Evolutionary conservation across 169 alveolate species (phyloP).

Genomic region (Eimeria acervulina): DNA sequence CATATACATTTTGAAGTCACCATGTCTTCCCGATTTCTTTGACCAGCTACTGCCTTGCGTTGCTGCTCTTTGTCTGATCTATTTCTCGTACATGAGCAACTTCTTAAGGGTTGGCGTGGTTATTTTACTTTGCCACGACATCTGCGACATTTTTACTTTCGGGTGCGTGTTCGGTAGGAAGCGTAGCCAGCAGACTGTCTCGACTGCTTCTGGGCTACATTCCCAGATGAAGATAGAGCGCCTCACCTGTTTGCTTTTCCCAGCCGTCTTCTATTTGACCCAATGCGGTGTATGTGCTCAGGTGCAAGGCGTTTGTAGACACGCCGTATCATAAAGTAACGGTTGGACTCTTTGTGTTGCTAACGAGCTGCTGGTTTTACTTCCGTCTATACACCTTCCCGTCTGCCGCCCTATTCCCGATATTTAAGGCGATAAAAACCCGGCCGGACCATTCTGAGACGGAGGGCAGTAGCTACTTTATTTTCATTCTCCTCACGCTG

Average conservation of each 20-base stretch:
- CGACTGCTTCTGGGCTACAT: background rate
- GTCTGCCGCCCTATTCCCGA: slow-evolving; percentile 86
- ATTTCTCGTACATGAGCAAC: slow-evolving; percentile 88
- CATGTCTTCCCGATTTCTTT: slow-evolving; percentile 87
- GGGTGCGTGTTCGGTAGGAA: slow-evolving; percentile 82
- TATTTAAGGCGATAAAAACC: slow-evolving; percentile 82
- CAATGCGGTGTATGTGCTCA: slow-evolving; percentile 58
- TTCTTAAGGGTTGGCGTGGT: slow-evolving; percentile 88
- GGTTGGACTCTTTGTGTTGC: slow-evolving; percentile 85
- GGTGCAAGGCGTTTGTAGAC: slow-evolving; percentile 89
- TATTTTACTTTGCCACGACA: slow-evolving; percentile 88
- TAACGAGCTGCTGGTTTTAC: slow-evolving; percentile 87
- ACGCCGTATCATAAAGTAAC: slow-evolving; percentile 87
- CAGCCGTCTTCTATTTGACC: background rate
- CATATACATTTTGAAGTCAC: slow-evolving; percentile 83
- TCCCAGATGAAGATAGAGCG: background rate
- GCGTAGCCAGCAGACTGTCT: background rate
- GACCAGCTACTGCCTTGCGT: slow-evolving; percentile 86
- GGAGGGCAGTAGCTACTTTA: slow-evolving; percentile 86
- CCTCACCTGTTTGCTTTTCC: background rate
- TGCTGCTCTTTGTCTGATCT: slow-evolving; percentile 87
- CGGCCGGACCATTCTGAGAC: slow-evolving; percentile 81
- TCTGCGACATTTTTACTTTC: slow-evolving; percentile 88
- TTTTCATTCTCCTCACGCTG: slow-evolving; percentile 85
- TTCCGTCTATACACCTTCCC: slow-evolving; percentile 87